Evolutionary conservation across 2,329 filamentous ascomycete species (phyloP), one percentile per base, ranked within the genome.

Genomic region (Claviceps digitariae): DNA sequence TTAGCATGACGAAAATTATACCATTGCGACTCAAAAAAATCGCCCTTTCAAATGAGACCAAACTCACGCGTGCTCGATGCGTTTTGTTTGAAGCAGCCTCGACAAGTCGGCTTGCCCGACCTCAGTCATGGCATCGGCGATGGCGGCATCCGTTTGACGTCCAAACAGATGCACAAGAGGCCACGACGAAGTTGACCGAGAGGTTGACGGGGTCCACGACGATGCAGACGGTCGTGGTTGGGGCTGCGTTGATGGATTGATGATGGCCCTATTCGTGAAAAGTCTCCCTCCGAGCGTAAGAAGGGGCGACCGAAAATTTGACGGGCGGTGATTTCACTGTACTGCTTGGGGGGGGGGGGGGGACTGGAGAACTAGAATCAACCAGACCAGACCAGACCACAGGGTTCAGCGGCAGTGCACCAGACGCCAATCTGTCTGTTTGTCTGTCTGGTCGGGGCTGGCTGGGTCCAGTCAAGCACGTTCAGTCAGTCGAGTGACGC

Each of bases 91-190:
- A 75, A 84, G 77, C 73, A 82, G 77, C 74, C 74, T 78, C 71
- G 76, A 76, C 72, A 78, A 74, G 74, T 83, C 79, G 76, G 77
- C 74, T 71, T 74, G 74, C 72, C 75, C 78, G 75, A 82, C 80
- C 79, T 83, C 79, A 80, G 75, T 83, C 81, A 84, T 84, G 77
- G 79, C 81, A 83, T 80, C 74, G 70, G 74, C 75, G 71, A 74
- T 71, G 69, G 78, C 79, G 78, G 83, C 81, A 84, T 84, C 79
- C 80, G 81, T 83, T 83, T 81, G 74, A 66, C 66, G 70, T 63
- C 66, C 75, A 81, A 83, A 81, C 76, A 74, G 74, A 80, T 74
- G 76, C 63, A 59, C 60, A 56, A 62, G 54, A 40, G 50, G 57
- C 54, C 58, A 54, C 54, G 60, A 54, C 52, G 54, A 57, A 54